Evolutionary conservation across 352 stramenopile genomes (phyloP).

Genomic region (Phytophthora ramorum): DNA sequence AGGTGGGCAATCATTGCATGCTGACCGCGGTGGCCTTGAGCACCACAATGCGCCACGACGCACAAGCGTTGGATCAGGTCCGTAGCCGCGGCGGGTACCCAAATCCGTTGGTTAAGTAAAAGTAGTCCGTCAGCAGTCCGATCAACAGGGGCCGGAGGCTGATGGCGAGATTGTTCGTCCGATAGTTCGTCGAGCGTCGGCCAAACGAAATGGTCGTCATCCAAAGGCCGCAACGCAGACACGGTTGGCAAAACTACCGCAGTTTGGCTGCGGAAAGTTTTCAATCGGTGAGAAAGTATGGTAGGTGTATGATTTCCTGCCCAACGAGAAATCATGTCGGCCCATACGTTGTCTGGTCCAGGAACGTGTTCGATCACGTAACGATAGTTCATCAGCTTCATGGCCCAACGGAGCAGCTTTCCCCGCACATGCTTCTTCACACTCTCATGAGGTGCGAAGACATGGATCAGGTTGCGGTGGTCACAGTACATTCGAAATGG

Average conservation of each 20-base stretch:
- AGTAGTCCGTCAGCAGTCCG: too few species aligned
- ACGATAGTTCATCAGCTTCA: background rate
- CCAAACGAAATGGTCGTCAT: too few species aligned
- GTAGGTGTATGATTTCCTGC: too few species aligned
- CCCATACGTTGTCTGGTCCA: background rate
- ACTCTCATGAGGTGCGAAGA: background rate
- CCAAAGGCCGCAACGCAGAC: too few species aligned
- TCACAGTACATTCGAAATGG: constrained; percentile 1
- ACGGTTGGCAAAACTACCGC: too few species aligned
- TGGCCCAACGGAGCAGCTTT: background rate
- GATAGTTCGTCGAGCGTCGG: background rate
- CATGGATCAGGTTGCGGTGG: background rate
- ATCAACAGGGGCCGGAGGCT: too few species aligned
- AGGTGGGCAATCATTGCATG: background rate
- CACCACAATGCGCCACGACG: background rate
- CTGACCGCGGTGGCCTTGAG: background rate
- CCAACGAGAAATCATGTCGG: background rate
- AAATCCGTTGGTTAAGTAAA: too few species aligned
- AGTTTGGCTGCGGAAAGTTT: too few species aligned
- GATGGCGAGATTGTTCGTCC: background rate
- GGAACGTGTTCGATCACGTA: background rate
- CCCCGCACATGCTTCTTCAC: background rate
- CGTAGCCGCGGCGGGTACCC: too few species aligned
- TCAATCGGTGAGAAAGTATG: too few species aligned
- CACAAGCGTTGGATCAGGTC: background rate